These are phyloP conservation scores for Boletus vermiculosoides DNA, from an alignment of 768 basidiomycete species.

Conservation along the genomic window DNA sequence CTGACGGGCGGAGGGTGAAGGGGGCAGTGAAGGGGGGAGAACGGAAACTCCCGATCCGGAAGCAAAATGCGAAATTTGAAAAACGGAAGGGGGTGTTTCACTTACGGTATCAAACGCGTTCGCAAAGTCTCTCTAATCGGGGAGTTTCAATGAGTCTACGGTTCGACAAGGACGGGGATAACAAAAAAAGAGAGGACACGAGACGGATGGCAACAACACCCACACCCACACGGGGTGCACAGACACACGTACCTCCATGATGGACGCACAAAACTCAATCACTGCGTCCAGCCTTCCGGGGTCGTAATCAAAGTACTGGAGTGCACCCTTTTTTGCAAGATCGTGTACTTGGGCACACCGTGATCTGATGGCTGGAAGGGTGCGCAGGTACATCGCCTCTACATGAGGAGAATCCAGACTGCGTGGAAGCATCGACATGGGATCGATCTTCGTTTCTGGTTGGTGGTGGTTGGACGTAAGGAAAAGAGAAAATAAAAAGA, in stretches of 20 bases:
- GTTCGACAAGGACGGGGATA: slow-evolving; percentile 2
- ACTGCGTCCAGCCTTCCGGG: slow-evolving; percentile 70
- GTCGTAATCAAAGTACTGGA: slow-evolving; percentile 86
- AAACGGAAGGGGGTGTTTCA: background rate
- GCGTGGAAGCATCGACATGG: slow-evolving; percentile 6
- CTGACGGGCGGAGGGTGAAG: slow-evolving; percentile 8
- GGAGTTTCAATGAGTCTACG: background rate
- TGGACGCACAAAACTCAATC: slow-evolving; percentile 67
- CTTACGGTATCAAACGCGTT: slow-evolving; percentile 61
- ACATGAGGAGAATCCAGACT: slow-evolving; percentile 13
- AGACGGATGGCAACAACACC: background rate
- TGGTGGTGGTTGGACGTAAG: background rate
- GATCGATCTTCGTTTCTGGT: slow-evolving; percentile 1
- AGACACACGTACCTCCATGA: slow-evolving; percentile 66
- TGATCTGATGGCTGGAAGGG: slow-evolving; percentile 86
- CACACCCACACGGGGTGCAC: background rate
- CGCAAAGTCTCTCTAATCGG: slow-evolving; percentile 75
- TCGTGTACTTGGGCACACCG: slow-evolving; percentile 76
- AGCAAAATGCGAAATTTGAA: background rate
- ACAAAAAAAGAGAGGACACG: background rate
- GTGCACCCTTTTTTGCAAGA: slow-evolving; percentile 69
- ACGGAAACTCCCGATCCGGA: background rate
- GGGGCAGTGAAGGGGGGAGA: background rate
- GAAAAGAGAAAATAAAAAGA: background rate
- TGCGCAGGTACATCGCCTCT: slow-evolving; percentile 68